phyloP scores from a whole-genome alignment of 2,329 filamentous ascomycete species.

The Clonostachys sp. region DNA sequence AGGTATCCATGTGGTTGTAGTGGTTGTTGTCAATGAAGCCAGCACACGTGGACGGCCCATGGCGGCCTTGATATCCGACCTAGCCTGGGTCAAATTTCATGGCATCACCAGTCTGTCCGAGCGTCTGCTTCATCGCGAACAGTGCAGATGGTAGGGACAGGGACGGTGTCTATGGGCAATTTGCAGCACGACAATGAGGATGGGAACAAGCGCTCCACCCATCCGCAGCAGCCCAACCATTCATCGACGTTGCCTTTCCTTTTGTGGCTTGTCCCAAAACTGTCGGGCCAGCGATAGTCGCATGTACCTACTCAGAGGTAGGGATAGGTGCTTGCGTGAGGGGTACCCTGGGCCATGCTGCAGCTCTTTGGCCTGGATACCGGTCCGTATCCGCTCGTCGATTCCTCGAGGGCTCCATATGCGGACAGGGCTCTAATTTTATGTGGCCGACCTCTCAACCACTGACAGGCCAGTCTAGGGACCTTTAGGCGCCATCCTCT shows the following conservation, averaged over 20 bases:
- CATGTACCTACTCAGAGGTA: not conserved
- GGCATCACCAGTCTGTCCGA: too few relatives aligned
- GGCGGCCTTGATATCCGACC: too few relatives aligned
- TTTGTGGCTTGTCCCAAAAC: not conserved
- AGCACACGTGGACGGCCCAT: too few relatives aligned
- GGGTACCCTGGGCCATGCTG: constrained; percentile 5
- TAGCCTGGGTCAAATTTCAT: too few relatives aligned
- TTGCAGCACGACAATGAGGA: not conserved
- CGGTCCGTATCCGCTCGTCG: constrained; percentile 2
- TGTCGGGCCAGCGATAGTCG: not conserved
- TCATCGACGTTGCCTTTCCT: not conserved
- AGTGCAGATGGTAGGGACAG: too few relatives aligned
- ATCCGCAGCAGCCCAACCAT: not conserved
- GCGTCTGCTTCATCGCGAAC: too few relatives aligned
- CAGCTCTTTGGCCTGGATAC: constrained; percentile 2
- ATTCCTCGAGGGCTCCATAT: not conserved
- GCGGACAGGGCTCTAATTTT: constrained; percentile 5
- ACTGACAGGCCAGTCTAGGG: constrained; percentile 1
- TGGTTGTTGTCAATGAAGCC: too few relatives aligned
- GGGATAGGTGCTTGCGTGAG: constrained; percentile 1
- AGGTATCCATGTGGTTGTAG: too few relatives aligned
- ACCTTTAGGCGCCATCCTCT: constrained; percentile 4
- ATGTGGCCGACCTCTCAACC: constrained; percentile 1
- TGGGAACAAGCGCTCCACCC: not conserved
- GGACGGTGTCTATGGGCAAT: too few relatives aligned